Evolutionary conservation across 495 filamentous ascomycete species (phyloP).

Genomic region (Parachaetomium inaequale): DNA sequence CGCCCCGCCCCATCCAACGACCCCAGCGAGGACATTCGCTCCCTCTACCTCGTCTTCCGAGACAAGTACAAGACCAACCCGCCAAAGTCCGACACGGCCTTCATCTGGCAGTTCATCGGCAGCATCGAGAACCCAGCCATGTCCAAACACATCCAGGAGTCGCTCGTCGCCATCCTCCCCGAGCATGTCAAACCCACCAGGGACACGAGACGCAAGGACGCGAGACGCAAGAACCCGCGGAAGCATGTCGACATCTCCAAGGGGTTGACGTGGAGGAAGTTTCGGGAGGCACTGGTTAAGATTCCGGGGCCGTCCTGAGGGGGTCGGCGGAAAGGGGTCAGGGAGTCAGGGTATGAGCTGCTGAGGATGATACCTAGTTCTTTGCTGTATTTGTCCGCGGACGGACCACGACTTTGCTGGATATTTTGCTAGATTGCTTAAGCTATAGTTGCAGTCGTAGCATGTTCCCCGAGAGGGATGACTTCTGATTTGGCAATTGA

Average conservation of each 20-base stretch:
- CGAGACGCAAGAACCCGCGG: background rate
- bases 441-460: no score
- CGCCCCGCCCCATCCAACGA: background rate
- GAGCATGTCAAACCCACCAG: slow-evolving; percentile 11
- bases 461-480: no score
- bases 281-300: slow-evolving; percentile 17
- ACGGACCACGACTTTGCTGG: no score
- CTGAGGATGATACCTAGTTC: background rate
- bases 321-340: background rate
- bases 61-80: slow-evolving; percentile 20
- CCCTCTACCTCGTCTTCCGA: slow-evolving; percentile 21
- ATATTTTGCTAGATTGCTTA: no score
- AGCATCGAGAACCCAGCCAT: slow-evolving; percentile 19
- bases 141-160: slow-evolving; percentile 27
- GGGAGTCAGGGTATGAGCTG: background rate
- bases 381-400: background rate
- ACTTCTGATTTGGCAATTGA: no score
- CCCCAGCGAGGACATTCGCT: slow-evolving; percentile 14
- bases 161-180: slow-evolving; percentile 16
- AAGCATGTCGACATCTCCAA: slow-evolving; percentile 20
- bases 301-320: slow-evolving; percentile 4
- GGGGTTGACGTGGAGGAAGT: slow-evolving; percentile 25
- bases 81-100: slow-evolving; percentile 23
- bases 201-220: slow-evolving; percentile 1
- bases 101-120: slow-evolving; percentile 29